phyloP scores from a whole-genome alignment of 2,329 filamentous ascomycete genomes.

The Helotiales sp. region DNA sequence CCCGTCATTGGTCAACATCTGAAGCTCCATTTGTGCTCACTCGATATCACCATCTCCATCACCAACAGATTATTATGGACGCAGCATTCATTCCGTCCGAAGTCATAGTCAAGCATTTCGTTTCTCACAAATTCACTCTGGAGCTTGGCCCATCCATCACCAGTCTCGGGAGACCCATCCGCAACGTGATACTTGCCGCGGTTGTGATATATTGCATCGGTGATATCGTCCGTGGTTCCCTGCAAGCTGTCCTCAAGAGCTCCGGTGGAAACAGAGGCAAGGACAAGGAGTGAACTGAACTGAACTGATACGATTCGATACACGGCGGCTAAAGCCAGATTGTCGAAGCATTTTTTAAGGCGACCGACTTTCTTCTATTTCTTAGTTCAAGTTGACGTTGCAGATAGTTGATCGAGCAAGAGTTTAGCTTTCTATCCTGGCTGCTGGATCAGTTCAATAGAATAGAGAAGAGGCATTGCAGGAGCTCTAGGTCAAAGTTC shows the following conservation, averaged over 20 bases:
- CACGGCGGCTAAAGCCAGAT: conserved; percentile 3
- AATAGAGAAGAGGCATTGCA: conserved; percentile 5
- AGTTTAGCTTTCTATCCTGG: conserved; percentile 7
- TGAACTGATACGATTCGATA: too few relatives aligned
- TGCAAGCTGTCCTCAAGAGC: conserved; percentile 42
- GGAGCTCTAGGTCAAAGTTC: conserved; percentile 2
- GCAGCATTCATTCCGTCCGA: conserved; percentile 48
- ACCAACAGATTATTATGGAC: conserved; percentile 37
- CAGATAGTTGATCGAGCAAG: neutral
- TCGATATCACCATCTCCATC: neutral
- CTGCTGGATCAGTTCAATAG: conserved; percentile 16
- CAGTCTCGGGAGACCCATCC: conserved; percentile 55
- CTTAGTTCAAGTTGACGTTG: neutral
- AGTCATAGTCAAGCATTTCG: conserved; percentile 51
- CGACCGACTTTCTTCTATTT: neutral
- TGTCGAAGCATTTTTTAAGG: neutral
- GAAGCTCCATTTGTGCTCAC: conserved; percentile 13
- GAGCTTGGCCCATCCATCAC: conserved; percentile 55
- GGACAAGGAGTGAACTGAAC: conserved; percentile 12
- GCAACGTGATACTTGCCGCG: conserved; percentile 54
- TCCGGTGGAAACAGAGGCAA: conserved; percentile 20
- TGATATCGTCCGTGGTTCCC: conserved; percentile 47
- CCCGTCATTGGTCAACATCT: conserved; percentile 19
- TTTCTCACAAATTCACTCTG: conserved; percentile 56
- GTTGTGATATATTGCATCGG: conserved; percentile 46